phyloP scores from a whole-genome alignment of 257 asterid species.

The Jacaranda copaia region DNA sequence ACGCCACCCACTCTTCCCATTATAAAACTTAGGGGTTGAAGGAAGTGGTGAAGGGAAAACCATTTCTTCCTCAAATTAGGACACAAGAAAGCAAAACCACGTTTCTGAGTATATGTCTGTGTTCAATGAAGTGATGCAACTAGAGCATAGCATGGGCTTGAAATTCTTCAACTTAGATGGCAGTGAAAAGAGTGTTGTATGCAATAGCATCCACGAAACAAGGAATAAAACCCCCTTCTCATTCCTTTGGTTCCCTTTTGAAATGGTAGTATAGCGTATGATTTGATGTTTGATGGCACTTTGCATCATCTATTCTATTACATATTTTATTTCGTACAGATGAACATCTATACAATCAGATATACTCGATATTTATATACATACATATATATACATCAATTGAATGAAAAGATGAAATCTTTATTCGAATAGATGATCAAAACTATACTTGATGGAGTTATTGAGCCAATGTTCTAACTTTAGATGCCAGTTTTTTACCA shows the following conservation, averaged over 20 bases:
- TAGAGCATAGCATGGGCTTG: neutral
- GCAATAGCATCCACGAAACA: neutral
- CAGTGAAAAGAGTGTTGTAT: neutral
- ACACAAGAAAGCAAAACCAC: neutral
- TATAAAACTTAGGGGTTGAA: conserved; percentile 3
- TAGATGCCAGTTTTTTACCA: neutral
- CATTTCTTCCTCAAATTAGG: neutral
- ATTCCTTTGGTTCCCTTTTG: neutral
- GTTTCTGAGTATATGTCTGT: neutral
- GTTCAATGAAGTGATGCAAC: neutral
- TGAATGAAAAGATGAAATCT: no score
- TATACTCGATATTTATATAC: no score
- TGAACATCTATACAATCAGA: no score
- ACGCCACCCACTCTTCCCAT: neutral
- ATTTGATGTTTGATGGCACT: no score
- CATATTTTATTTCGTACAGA: no score
- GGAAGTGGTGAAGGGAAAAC: neutral
- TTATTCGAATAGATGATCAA: no score
- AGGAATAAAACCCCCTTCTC: neutral
- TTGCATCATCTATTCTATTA: no score
- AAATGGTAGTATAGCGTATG: neutral
- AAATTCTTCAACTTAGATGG: neutral
- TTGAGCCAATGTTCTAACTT: neutral
- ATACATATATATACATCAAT: no score
- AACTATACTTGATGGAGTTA: neutral